Conservation (phyloP, 1,139 yeast genomes). For the Diutina mesorugosa region DNA sequence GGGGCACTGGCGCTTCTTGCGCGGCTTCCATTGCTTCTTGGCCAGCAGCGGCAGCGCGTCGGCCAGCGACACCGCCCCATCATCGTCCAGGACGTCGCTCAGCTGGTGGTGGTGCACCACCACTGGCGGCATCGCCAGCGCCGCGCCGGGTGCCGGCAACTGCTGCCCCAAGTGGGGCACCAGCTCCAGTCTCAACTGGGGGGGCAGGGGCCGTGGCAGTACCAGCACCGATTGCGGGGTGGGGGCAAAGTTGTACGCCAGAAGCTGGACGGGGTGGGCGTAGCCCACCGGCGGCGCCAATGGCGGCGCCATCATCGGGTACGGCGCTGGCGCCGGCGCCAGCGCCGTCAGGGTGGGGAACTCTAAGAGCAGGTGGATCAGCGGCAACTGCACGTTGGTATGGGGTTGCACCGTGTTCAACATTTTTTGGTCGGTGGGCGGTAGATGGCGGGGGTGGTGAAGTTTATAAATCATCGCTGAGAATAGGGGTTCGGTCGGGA, state of each 20-base stretch:
- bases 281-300: neutral
- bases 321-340: neutral
- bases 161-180: neutral
- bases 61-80: conserved; percentile 1
- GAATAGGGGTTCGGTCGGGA: neutral
- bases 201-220: neutral
- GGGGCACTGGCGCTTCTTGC: conserved; percentile 78
- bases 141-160: neutral
- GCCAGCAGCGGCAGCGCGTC: conserved; percentile 3
- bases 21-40: conserved; percentile 23
- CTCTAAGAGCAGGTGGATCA: conserved; percentile 19
- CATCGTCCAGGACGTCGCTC: conserved; percentile 2
- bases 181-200: neutral
- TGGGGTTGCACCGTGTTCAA: neutral
- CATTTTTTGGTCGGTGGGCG: neutral
- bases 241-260: neutral
- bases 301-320: neutral
- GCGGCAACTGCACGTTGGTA: conserved; percentile 11
- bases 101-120: conserved; percentile 5
- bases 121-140: neutral
- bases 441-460: neutral
- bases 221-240: neutral
- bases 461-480: neutral
- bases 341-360: conserved; percentile 8
- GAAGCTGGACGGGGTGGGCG: neutral